Base-by-base conservation (phyloP, 352 stramenopile genomes). In the Phytopythium oedochilum region DNA sequence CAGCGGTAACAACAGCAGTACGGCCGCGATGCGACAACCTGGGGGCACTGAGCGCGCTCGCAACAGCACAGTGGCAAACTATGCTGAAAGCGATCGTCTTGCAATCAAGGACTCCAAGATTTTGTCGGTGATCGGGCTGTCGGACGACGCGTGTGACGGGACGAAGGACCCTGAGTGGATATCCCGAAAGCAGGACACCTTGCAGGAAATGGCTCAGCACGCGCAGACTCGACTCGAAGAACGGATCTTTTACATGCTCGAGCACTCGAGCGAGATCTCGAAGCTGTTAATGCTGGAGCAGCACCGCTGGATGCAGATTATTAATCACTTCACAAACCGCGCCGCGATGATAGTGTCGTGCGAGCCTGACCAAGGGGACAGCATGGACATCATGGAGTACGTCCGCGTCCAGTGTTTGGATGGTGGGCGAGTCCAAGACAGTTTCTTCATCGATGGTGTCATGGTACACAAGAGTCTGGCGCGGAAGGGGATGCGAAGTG, bases 391-490 rank as follows among this genome's bases (percentile, higher is more conserved):
- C 45, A 89, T 92, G 80, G 78, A 94, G 28, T 94, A 94, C 60
- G 78, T 91, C 23, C 78, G 78, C 32, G 61, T 95, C 38, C 90
- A 95, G 61, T 89, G 72, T 22, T 68, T 95, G 53, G 79, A 90
- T 53, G 83, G 83, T 25, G 86, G 83, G 0, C 64, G 69, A 10
- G 75, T 89, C 14, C 73, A 83, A 65, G 86, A 95, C 53, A 92
- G 83, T 59, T 92, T 94, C 57, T 92, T 92, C 64, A 92, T 95
- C 38, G 81, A 93, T 38, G 86, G 86, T 18, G 83, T 95, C n/a
- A 77, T 95, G n/a, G 62, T 93, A 11, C 83, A 92, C 65, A 93
- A 94, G 60, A 89, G 80, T 52, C 48, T 93, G 40, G 79, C 86
- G 7, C 79, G 83, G 18, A 95, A 95, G 58, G 68, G 73, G 15